phyloP scores from a whole-genome alignment of 2,329 filamentous ascomycete species.

The Ascochyta fabae region DNA sequence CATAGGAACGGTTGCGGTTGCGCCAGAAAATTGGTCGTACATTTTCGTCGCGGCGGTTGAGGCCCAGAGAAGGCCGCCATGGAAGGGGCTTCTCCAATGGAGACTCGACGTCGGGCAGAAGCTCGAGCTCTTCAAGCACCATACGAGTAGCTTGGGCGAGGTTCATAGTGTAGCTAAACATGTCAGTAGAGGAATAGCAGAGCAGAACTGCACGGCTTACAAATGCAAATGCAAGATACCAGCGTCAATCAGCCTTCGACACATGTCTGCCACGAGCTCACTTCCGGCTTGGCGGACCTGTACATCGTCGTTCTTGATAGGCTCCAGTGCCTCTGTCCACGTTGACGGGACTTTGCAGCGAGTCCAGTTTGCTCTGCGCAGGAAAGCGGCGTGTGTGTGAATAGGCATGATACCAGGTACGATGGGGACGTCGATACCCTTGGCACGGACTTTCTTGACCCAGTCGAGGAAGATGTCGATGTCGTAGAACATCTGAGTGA shows the following conservation, averaged over 20 bases:
- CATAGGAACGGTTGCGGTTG: slow-evolving; percentile 94
- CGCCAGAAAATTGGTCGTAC: slow-evolving; percentile 99
- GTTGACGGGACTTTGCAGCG: slow-evolving; percentile 80
- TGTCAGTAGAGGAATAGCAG: slow-evolving; percentile 12
- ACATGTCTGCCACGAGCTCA: slow-evolving; percentile 86
- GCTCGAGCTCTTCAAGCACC: slow-evolving; percentile 86
- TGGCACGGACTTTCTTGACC: slow-evolving; percentile 83
- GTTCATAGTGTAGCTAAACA: slow-evolving; percentile 89
- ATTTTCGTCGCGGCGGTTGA: slow-evolving; percentile 89
- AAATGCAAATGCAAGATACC: slow-evolving; percentile 93
- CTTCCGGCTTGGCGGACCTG: slow-evolving; percentile 91
- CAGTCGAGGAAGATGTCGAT: slow-evolving; percentile 92
- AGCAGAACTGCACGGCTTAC: slow-evolving; percentile 47
- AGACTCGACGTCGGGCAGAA: slow-evolving; percentile 77
- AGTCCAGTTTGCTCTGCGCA: slow-evolving; percentile 89
- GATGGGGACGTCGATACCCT: slow-evolving; percentile 83
- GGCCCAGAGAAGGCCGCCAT: slow-evolving; percentile 92
- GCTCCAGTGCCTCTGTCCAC: slow-evolving; percentile 84
- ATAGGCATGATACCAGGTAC: slow-evolving; percentile 92
- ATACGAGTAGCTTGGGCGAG: slow-evolving; percentile 91
- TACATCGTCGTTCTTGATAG: slow-evolving; percentile 95
- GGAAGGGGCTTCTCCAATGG: slow-evolving; percentile 89
- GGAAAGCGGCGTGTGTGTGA: slow-evolving; percentile 90
- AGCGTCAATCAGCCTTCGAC: slow-evolving; percentile 79
- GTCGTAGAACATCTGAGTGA: slow-evolving; percentile 99